These are phyloP conservation scores for Amanita polypyramis DNA, from an alignment of 768 basidiomycete genomes.

Conservation along the genomic window DNA sequence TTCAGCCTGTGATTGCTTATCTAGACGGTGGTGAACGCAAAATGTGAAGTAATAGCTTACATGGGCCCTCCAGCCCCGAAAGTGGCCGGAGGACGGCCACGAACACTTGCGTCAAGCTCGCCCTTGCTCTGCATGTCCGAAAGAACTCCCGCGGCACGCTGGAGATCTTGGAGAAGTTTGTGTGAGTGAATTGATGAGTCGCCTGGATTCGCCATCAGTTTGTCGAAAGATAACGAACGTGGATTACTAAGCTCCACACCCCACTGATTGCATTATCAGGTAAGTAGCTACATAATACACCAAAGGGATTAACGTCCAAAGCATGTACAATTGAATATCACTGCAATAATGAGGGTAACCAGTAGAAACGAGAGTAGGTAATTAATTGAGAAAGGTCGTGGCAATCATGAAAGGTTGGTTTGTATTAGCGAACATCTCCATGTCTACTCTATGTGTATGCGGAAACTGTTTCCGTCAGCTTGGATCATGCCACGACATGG, in stretches of 20 bases:
- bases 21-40: neutral
- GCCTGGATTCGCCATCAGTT: conserved; percentile 1
- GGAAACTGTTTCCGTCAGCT: conserved; percentile 8
- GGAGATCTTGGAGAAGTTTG: conserved; percentile 34
- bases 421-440: conserved; percentile 4
- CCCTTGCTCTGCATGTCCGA: conserved; percentile 36
- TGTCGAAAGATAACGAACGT: neutral
- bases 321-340: conserved; percentile 16
- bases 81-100: conserved; percentile 41
- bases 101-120: conserved; percentile 22
- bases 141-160: conserved; percentile 39
- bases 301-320: conserved; percentile 3
- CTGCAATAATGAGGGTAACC: conserved; percentile 14
- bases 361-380: conserved; percentile 3
- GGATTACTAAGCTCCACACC: conserved; percentile 6
- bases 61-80: conserved; percentile 75
- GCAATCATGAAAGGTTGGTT: neutral
- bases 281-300: conserved; percentile 23
- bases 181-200: conserved; percentile 18
- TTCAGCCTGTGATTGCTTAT: conserved; percentile 43
- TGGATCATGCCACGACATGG: neutral
- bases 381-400: conserved; percentile 7
- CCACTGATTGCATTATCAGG: conserved; percentile 3
- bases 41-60: conserved; percentile 26
- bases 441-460: conserved; percentile 8